A percentile compares a stretch with the other conserved stretches of the same genome.
phyloP scores from a whole-genome alignment of 2,329 filamentous ascomycete genomes.

The Phaeosphaeria sp. region DNA sequence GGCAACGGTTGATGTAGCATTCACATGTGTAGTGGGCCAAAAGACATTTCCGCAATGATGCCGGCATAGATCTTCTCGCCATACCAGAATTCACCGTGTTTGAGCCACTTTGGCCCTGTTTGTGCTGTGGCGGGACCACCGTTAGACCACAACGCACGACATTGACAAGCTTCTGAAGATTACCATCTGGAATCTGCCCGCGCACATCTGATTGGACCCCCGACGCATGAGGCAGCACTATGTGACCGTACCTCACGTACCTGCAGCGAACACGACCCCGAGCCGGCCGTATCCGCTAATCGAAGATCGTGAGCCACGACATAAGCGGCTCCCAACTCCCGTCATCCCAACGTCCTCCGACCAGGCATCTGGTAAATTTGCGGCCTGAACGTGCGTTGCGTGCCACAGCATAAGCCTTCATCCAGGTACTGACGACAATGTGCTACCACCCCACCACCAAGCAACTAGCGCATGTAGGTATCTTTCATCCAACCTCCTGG shows the following conservation, averaged over 20 bases:
- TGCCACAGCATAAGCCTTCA: background rate
- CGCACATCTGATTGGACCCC: background rate
- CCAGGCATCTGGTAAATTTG: background rate
- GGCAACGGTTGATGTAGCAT: background rate
- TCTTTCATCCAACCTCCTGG: constrained; percentile 27
- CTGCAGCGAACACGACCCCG: background rate
- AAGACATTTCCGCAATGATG: background rate
- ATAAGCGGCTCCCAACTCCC: background rate
- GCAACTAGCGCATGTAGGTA: background rate
- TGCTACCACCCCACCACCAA: background rate
- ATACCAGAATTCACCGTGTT: background rate
- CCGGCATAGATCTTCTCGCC: background rate
- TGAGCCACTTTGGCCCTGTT: background rate
- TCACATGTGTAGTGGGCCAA: background rate
- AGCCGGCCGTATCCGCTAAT: background rate
- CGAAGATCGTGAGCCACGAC: background rate
- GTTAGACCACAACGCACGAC: background rate
- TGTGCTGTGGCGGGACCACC: background rate
- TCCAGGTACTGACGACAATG: background rate
- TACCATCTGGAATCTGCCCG: background rate
- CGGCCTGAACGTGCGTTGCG: background rate
- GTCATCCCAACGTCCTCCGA: constrained; percentile 3
- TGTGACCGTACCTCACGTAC: background rate
- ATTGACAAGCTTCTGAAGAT: background rate
- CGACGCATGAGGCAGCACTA: background rate